Evolutionary conservation across 257 asterid species (phyloP), one percentile per base, ranked within the genome.

Genomic region (Coffea canephora): DNA sequence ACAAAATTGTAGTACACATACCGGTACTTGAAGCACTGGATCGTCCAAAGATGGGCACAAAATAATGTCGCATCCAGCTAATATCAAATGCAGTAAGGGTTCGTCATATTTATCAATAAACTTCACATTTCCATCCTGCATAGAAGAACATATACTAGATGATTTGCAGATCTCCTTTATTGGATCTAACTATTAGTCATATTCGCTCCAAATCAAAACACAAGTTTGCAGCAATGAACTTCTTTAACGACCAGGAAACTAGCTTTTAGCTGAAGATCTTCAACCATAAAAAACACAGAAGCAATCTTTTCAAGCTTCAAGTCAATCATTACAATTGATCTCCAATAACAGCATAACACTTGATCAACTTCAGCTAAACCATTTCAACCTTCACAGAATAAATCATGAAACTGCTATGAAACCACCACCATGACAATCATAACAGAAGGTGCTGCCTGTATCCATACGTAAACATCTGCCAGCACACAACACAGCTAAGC

Each of bases 11-110:
- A 61, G 62, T 48, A 85, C 52, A 86, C 90, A 75, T 88, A 91
- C 97, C 8, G 94, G 96, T 75, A 90, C 86, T 84, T 93, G 98
- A 75, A 88, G 91, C 61, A 82, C 82, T 68, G 88, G 87, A 87
- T 88, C 96, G 16, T 93, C 91, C 41, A 84, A 87, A 79, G 94
- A 86, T 67, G 89, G 87, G 87, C 94, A 91, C 67, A 93, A 81
- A 91, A 93, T 84, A 73, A 91, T 88, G 86, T 93, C 98, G 59
- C 86, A 91, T 82, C 96, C 97, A 31, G 97, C 89, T 76, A 91
- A 78, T 77, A 93, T 80, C 89, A 91, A 84, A 87, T 88, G 97
- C 67, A 90, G 82, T 71, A 88, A 80, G 74, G 81, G 85, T 84
- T 93, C 97, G 77, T 91, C 93, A 77, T 88, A 89, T 82, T 86